Conservation (phyloP, 2,329 filamentous ascomycete genomes). For the Colletotrichum trifolii region DNA sequence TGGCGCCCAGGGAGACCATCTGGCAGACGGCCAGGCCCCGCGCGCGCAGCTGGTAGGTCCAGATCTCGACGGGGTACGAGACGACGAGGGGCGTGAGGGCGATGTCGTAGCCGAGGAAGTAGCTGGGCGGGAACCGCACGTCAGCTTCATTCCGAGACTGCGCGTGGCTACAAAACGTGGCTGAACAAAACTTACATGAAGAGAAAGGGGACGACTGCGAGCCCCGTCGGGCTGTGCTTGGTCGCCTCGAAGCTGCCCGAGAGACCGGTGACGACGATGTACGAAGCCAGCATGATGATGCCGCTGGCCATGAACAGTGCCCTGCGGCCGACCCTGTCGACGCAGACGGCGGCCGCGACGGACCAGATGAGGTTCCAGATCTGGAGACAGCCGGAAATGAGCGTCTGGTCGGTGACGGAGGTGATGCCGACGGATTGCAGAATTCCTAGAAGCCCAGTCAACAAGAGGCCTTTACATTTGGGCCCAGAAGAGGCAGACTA, state of each 20-base stretch:
- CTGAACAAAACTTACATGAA: constrained; percentile 42
- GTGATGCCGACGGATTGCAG: constrained; percentile 46
- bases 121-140: constrained; percentile 30
- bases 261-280: constrained; percentile 22
- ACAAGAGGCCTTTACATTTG: too few species aligned
- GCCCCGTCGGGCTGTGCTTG: constrained; percentile 39
- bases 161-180: neutral
- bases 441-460: constrained; percentile 35
- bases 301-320: constrained; percentile 17
- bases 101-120: constrained; percentile 51
- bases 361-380: constrained; percentile 31
- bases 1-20: constrained; percentile 30
- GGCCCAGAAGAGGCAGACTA: too few species aligned
- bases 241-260: constrained; percentile 36
- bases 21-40: constrained; percentile 14
- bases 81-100: constrained; percentile 48
- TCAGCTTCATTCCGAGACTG: neutral
- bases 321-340: constrained; percentile 20
- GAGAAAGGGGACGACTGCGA: constrained; percentile 48
- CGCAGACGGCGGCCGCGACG: constrained; percentile 14
- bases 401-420: constrained; percentile 47
- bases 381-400: constrained; percentile 43
- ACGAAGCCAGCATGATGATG: constrained; percentile 22
- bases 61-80: constrained; percentile 44
- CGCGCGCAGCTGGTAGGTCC: constrained; percentile 38